Evolutionary conservation across 768 basidiomycete species (phyloP).

Genomic region (Mycena crocata): DNA sequence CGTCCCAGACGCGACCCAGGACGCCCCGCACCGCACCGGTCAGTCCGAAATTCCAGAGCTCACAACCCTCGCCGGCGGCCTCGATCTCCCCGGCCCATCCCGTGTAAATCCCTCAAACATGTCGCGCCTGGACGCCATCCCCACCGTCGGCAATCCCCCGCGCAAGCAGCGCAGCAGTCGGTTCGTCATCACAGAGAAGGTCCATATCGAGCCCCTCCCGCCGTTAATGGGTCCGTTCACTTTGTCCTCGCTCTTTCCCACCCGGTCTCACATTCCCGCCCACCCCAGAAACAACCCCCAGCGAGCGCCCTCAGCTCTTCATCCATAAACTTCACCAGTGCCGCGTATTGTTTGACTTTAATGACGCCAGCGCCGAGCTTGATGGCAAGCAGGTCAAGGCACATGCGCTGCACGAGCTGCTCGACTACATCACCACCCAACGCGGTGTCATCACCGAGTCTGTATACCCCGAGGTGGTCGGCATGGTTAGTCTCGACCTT

Average conservation of each 20-base stretch:
- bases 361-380: constrained; percentile 95
- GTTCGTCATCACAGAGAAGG: constrained; percentile 95
- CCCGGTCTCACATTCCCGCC: constrained; percentile 27
- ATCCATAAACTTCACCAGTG: constrained; percentile 96
- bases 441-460: constrained; percentile 95
- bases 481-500: constrained; percentile 79
- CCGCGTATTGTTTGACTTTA: constrained; percentile 97
- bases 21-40: constrained; percentile 55
- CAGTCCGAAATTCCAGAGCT: constrained; percentile 61
- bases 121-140: constrained; percentile 90
- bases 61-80: constrained; percentile 57
- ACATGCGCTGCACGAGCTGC: constrained; percentile 96
- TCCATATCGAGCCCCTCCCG: constrained; percentile 94
- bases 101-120: constrained; percentile 72
- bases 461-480: constrained; percentile 98
- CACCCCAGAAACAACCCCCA: constrained; percentile 82
- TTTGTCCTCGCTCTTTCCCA: constrained; percentile 14
- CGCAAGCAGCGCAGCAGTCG: constrained; percentile 97
- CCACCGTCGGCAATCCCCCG: constrained; percentile 95
- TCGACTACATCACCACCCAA: constrained; percentile 98
- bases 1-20: constrained; percentile 72
- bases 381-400: constrained; percentile 99
- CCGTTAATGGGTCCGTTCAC: constrained; percentile 80
- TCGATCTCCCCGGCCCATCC: constrained; percentile 63
- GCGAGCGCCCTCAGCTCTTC: constrained; percentile 91